Conservation (phyloP, 2,329 filamentous ascomycete genomes). For the Tolypocladium nubicola region DNA sequence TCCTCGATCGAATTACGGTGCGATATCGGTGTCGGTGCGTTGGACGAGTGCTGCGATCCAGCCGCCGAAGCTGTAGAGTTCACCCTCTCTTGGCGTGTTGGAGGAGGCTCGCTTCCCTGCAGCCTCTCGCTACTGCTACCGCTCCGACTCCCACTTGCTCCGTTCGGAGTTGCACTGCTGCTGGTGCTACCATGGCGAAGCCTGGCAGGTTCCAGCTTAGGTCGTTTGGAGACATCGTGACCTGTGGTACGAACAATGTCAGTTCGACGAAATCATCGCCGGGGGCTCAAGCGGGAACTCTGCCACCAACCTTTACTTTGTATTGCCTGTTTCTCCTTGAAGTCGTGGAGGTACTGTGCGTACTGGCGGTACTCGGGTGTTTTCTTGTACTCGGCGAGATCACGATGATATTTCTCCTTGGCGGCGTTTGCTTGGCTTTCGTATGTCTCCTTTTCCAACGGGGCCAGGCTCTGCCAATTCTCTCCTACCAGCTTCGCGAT, state of each 20-base stretch:
- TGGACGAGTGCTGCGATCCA: slow-evolving; percentile 33
- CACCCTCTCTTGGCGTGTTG: slow-evolving; percentile 34
- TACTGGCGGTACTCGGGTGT: slow-evolving; percentile 60
- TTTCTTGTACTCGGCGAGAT: slow-evolving; percentile 67
- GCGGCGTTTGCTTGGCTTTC: slow-evolving; percentile 61
- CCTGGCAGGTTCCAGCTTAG: slow-evolving; percentile 31
- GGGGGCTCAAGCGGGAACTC: neutral
- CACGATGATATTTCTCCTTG: slow-evolving; percentile 68
- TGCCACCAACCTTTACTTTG: slow-evolving; percentile 39
- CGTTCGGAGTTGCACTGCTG: slow-evolving; percentile 27
- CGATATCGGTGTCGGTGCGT: slow-evolving; percentile 21
- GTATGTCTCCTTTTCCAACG: slow-evolving; percentile 58
- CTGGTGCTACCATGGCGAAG: slow-evolving; percentile 27
- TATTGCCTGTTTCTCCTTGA: slow-evolving; percentile 60
- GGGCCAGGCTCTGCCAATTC: slow-evolving; percentile 64
- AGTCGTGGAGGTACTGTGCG: slow-evolving; percentile 62
- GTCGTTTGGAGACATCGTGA: slow-evolving; percentile 35
- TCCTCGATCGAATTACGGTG: slow-evolving; percentile 31
- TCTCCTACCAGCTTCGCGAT: slow-evolving; percentile 77
- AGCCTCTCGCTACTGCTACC: slow-evolving; percentile 38
- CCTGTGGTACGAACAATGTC: slow-evolving; percentile 6
- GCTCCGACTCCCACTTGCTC: slow-evolving; percentile 29
- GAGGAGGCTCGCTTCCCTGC: slow-evolving; percentile 36
- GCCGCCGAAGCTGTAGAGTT: slow-evolving; percentile 35
- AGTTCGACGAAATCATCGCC: neutral